Base-by-base conservation (phyloP, 352 stramenopile species). In the Globisporangium canariense region DNA sequence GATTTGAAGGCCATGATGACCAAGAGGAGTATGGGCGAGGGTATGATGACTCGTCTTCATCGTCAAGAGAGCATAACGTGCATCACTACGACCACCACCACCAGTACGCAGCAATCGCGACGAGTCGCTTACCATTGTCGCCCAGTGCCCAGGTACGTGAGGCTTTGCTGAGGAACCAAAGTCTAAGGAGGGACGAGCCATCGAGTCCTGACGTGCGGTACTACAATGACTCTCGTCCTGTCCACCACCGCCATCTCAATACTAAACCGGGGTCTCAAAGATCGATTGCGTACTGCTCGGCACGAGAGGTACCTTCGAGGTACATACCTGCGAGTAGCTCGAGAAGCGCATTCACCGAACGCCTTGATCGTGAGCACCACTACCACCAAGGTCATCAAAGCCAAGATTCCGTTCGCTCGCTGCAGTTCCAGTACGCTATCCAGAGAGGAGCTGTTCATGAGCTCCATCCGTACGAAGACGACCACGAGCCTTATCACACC, bases 91-190 rank as follows among this genome's bases (percentile, higher is more conserved):
- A 59, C 38, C 52, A 41, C 18, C 20, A 28, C 22, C 25, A 38
- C 28, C 56, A 60, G 13, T 36, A 25, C 34, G 18, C 52, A 55
- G 66, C 50, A 40, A 11, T 58, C 9, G 52, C 52, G 9, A 58
- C 62, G 50, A 74, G 64, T 40, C 71, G 55, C 0, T 25, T 71
- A 13, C 41, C 68, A 10, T 62, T 91, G 47, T 91, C 82, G 56
- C 69, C 79, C 0, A 91, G 75, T 43, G 79, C 81, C n/a, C 73
- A 76, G 58, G 59, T 91, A 34, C 75, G 82, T 36, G 78, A 86
- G 47, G 78, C 76, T 1, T 46, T 91, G 10, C 73, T 77, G 28
- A 66, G 55, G 49, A 76, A 68, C 13, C 69, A 89, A 45, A 69
- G 71, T 4, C 43, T 46, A 5, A 30, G 51, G n/a, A 11, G n/a